Conservation (phyloP, 1,139 yeast genomes). For the Geotrichum reessii region DNA sequence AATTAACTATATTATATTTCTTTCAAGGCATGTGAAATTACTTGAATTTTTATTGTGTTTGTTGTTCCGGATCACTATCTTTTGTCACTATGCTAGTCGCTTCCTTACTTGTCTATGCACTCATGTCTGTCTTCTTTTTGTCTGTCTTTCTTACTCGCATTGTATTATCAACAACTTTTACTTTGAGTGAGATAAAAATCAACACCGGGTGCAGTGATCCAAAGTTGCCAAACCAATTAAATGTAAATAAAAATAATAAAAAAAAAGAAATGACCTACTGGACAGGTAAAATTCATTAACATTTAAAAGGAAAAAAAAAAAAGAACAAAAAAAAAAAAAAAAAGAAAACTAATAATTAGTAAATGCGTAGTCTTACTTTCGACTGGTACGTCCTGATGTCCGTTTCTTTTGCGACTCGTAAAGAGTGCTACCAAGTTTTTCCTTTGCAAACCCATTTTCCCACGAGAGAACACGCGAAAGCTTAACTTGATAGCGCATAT, state of each 20-base stretch:
- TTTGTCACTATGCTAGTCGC: too few species aligned
- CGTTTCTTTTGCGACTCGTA: conserved; percentile 3
- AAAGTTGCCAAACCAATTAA: too few species aligned
- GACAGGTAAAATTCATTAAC: neutral
- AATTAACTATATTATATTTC: too few species aligned
- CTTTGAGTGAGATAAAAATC: neutral
- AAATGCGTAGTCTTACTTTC: neutral
- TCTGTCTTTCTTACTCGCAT: too few species aligned
- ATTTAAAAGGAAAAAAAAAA: neutral
- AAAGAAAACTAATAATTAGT: neutral
- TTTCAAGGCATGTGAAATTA: too few species aligned
- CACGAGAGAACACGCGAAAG: conserved; percentile 17
- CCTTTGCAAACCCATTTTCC: conserved; percentile 18
- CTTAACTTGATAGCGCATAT: conserved; percentile 8
- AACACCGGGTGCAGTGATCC: neutral
- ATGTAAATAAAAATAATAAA: neutral
- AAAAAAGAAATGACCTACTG: neutral
- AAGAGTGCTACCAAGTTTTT: conserved; percentile 10
- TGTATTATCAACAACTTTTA: too few species aligned
- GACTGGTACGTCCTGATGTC: neutral
- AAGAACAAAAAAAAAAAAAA: neutral
- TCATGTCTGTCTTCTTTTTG: too few species aligned
- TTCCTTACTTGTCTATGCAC: too few species aligned
- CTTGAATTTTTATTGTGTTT: too few species aligned
- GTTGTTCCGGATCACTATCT: too few species aligned